Percentiles rank a stretch among this genome's conserved stretches.
Evolutionary conservation across 164 flowering plant species (phyloP).

Genomic region (Kalanchoe fedtschenkoi): DNA sequence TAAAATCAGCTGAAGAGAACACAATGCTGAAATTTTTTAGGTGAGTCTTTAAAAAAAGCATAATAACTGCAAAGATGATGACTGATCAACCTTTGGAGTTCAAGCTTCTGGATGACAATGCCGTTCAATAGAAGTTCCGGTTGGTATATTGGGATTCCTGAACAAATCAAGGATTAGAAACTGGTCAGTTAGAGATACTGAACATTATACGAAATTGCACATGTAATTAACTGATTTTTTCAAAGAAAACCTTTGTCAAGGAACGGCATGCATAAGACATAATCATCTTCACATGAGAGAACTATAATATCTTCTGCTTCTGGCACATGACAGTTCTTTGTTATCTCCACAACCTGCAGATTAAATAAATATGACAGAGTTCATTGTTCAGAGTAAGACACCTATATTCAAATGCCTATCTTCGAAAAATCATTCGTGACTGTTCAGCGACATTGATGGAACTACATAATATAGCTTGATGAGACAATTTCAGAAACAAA

Average conservation of each 20-base stretch:
- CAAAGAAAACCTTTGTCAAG: slow-evolving; percentile 47
- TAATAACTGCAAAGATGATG: not conserved
- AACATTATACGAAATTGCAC: not conserved
- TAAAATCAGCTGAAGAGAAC: too few species aligned
- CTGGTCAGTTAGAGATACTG: not conserved
- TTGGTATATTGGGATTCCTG: slow-evolving; percentile 62
- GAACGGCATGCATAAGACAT: slow-evolving; percentile 44
- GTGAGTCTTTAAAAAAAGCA: too few species aligned
- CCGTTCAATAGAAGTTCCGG: slow-evolving; percentile 81
- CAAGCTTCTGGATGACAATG: slow-evolving; percentile 73
- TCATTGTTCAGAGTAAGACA: not conserved
- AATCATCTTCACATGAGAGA: slow-evolving; percentile 83
- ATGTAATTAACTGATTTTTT: not conserved
- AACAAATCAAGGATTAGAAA: slow-evolving; percentile 3
- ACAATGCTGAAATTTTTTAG: not conserved
- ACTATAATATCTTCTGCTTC: slow-evolving; percentile 50
- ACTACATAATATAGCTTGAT: not conserved
- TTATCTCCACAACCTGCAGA: slow-evolving; percentile 48
- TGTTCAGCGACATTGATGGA: not conserved
- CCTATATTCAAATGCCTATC: not conserved
- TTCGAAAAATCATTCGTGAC: too few species aligned
- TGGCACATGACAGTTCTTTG: slow-evolving; percentile 36
- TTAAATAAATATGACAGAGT: not conserved
- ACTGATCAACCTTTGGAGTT: slow-evolving; percentile 46
- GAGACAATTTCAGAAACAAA: not conserved